Conservation (phyloP, 805 yeast genomes). For the Saccharomycopsis sp. region DNA sequence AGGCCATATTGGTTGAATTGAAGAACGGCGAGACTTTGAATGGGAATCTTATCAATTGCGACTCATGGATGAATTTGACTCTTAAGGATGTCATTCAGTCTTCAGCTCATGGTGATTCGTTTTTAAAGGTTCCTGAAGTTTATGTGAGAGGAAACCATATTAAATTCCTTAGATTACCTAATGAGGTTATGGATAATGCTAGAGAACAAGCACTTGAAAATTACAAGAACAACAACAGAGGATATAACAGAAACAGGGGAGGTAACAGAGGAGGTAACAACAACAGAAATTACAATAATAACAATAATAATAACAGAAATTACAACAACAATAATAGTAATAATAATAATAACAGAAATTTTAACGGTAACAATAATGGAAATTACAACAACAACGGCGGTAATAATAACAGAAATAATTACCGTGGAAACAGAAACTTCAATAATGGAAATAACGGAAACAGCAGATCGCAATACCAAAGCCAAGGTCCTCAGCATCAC, state of each 20-base stretch:
- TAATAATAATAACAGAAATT: constrained; percentile 26
- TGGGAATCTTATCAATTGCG: constrained; percentile 81
- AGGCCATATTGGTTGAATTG: constrained; percentile 80
- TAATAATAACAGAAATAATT: constrained; percentile 17
- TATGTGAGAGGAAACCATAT: constrained; percentile 84
- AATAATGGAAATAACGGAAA: not conserved
- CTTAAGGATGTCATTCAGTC: constrained; percentile 68
- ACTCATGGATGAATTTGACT: constrained; percentile 93
- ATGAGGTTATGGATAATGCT: constrained; percentile 68
- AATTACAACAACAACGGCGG: constrained; percentile 19
- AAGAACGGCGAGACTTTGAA: constrained; percentile 86
- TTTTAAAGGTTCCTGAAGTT: constrained; percentile 59
- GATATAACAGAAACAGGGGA: constrained; percentile 35
- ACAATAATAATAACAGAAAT: constrained; percentile 30
- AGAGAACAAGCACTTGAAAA: constrained; percentile 54
- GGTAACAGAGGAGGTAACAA: constrained; percentile 27
- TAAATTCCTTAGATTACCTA: constrained; percentile 69
- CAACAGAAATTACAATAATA: constrained; percentile 24
- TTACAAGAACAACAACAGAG: constrained; percentile 38
- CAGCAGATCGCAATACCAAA: constrained; percentile 1
- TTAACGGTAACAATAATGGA: constrained; percentile 27
- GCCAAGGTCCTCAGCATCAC: not conserved
- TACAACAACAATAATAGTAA: constrained; percentile 31
- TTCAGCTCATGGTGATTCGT: constrained; percentile 54
- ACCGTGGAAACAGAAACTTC: constrained; percentile 7